Evolutionary conservation across 345 rosid genomes (phyloP).

Genomic region (Raphanus sativus): DNA sequence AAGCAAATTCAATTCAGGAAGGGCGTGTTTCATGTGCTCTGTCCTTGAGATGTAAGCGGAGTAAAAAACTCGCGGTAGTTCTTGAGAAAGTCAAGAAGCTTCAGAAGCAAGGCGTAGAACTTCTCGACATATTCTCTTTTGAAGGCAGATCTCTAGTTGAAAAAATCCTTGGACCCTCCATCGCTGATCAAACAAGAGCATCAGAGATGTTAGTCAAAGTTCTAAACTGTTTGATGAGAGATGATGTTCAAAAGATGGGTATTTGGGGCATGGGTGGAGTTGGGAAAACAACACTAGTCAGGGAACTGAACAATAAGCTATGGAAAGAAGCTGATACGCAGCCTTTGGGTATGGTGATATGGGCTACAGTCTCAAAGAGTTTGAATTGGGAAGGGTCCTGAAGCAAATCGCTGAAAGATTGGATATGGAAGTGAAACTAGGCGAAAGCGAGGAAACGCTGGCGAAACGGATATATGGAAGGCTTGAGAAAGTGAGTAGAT

Average conservation of each 20-base stretch:
- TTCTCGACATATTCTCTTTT: constrained; percentile 8
- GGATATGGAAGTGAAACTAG: constrained; percentile 4
- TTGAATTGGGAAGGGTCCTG: constrained; percentile 32
- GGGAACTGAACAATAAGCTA: constrained; percentile 37
- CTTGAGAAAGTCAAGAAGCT: constrained; percentile 30
- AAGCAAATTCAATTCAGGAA: constrained; percentile 24
- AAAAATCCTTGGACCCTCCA: constrained; percentile 29
- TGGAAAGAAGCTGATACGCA: constrained; percentile 11
- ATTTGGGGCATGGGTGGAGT: constrained; percentile 44
- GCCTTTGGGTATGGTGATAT: constrained; percentile 38
- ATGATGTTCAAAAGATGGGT: constrained; percentile 29
- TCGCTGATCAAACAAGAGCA: constrained; percentile 38
- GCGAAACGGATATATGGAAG: constrained; percentile 15
- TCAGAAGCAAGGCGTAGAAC: constrained; percentile 22
- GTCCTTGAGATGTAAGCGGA: constrained; percentile 18
- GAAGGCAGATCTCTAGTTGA: neutral
- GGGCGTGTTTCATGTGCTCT: constrained; percentile 19
- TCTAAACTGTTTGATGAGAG: constrained; percentile 10
- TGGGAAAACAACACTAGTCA: constrained; percentile 43
- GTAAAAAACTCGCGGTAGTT: constrained; percentile 24
- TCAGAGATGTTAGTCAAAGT: constrained; percentile 28
- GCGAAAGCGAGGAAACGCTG: constrained; percentile 18
- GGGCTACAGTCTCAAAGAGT: constrained; percentile 36
- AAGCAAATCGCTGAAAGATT: constrained; percentile 35
- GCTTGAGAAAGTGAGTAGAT: constrained; percentile 13